phyloP scores from a whole-genome alignment of 225 moss, liverwort and hornwort genomes.

The Marchantia paleacea region DNA sequence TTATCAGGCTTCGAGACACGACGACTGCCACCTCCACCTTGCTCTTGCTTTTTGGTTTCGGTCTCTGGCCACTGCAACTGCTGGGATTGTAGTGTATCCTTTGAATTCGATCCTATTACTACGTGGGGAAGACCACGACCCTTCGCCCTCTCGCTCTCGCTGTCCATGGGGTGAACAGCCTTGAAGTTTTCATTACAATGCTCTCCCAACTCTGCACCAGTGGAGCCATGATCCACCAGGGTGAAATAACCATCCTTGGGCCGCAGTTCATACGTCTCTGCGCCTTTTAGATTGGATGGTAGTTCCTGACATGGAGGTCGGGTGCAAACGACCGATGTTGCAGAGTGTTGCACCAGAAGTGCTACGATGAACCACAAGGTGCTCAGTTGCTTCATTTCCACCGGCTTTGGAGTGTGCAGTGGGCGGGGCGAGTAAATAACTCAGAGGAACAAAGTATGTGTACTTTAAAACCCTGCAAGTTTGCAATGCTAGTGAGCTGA shows the following conservation, averaged over 20 bases:
- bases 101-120: not conserved
- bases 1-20: not conserved
- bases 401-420: not conserved
- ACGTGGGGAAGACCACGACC: not conserved
- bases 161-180: not conserved
- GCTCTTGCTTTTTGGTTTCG: not conserved
- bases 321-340: not conserved
- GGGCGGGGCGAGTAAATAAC: not conserved
- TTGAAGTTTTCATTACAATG: not conserved
- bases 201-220: not conserved
- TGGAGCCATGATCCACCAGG: conserved; percentile 7
- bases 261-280: conserved; percentile 2
- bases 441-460: too few species aligned
- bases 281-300: not conserved
- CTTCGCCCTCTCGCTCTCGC: not conserved
- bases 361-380: not conserved
- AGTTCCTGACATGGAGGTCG: not conserved
- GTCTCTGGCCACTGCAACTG: not conserved
- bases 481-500: too few species aligned
- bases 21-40: too few species aligned
- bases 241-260: conserved; percentile 16
- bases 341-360: not conserved
- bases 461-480: too few species aligned
- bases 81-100: not conserved
- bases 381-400: not conserved